Conservation (phyloP, 805 yeast species). For the Monosporozyma servazzii region DNA sequence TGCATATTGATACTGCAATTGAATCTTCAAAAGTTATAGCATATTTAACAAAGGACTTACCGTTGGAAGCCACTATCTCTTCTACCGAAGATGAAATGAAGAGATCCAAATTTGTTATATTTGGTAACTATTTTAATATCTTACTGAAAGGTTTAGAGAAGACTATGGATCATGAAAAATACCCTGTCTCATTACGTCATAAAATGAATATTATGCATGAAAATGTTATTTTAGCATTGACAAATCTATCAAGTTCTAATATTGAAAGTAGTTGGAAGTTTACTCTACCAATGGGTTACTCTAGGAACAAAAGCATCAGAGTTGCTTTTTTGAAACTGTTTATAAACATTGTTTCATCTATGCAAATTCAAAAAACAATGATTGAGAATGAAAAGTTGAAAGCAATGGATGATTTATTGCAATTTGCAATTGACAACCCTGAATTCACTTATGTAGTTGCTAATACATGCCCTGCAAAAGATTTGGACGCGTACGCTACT, state of each 20-base stretch:
- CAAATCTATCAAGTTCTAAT: constrained; percentile 63
- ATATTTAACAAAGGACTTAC: constrained; percentile 43
- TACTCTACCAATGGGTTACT: constrained; percentile 73
- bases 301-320: constrained; percentile 54
- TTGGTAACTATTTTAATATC: constrained; percentile 63
- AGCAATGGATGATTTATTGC: constrained; percentile 26
- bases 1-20: constrained; percentile 50
- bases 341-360: constrained; percentile 46
- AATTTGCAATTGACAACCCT: constrained; percentile 30
- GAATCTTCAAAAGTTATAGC: constrained; percentile 56
- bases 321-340: constrained; percentile 71
- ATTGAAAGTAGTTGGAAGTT: constrained; percentile 67
- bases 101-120: constrained; percentile 49
- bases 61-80: constrained; percentile 52
- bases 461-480: constrained; percentile 54
- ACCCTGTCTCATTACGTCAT: constrained; percentile 37
- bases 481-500: constrained; percentile 62
- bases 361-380: constrained; percentile 19
- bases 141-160: constrained; percentile 37
- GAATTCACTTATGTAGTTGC: constrained; percentile 45
- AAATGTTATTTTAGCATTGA: constrained; percentile 53
- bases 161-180: constrained; percentile 29
- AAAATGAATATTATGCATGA: constrained; percentile 51
- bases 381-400: constrained; percentile 22
- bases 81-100: constrained; percentile 43